Conservation (phyloP, 306 rosid species). For the Gastrolobium villosum region DNA sequence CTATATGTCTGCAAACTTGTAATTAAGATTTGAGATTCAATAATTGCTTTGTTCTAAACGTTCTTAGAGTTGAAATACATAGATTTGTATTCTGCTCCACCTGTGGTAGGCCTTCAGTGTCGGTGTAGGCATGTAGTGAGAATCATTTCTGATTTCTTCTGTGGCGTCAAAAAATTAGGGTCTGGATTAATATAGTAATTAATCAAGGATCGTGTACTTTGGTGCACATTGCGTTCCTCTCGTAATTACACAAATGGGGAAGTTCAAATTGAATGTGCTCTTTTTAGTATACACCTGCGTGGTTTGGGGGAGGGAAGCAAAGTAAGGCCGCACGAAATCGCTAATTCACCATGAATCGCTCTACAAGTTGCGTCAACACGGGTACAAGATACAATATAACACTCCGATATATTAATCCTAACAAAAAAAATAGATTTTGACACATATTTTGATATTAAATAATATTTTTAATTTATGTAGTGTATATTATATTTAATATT, state of each 20-base stretch:
- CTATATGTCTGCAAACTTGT: slow-evolving; percentile 35
- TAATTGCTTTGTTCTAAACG: slow-evolving; percentile 10
- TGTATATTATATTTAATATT: too few relatives aligned
- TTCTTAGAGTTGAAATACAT: background rate
- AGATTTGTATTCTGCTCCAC: slow-evolving; percentile 16
- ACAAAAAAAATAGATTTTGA: too few relatives aligned
- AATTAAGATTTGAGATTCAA: slow-evolving; percentile 35
- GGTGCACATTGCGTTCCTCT: background rate
- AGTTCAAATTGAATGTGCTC: slow-evolving; percentile 5
- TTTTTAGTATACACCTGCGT: background rate
- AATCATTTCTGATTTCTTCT: slow-evolving; percentile 3
- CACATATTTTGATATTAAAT: too few relatives aligned
- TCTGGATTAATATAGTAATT: background rate
- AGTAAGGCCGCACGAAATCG: background rate
- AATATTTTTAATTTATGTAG: too few relatives aligned
- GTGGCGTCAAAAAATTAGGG: slow-evolving; percentile 4
- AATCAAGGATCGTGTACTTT: background rate
- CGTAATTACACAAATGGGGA: background rate
- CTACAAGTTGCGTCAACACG: too few relatives aligned
- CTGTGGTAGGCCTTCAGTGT: background rate
- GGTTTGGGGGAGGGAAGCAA: background rate
- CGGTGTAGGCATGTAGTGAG: background rate
- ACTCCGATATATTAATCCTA: too few relatives aligned
- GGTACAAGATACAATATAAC: too few relatives aligned
- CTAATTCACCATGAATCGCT: background rate